These are phyloP conservation scores for Jamesozyma hellenica DNA, from an alignment of 805 yeast genomes.

Conservation along the genomic window DNA sequence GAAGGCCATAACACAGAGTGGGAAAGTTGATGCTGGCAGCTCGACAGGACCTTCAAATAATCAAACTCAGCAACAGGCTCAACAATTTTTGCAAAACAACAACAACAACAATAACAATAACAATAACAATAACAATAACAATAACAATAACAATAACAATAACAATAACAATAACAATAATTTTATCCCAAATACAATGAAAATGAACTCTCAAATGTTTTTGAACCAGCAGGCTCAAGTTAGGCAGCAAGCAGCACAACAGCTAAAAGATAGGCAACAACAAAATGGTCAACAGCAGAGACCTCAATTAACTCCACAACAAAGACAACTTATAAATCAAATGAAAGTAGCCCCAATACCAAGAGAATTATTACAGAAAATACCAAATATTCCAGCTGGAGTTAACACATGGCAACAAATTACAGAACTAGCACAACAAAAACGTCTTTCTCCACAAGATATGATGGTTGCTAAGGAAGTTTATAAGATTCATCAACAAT, in stretches of 20 bases:
- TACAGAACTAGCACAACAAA: slow-evolving; percentile 27
- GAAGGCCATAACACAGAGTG: slow-evolving; percentile 12
- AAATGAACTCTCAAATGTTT: slow-evolving; percentile 31
- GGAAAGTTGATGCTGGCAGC: background rate
- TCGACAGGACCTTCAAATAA: too few species aligned
- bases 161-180: slow-evolving; percentile 18
- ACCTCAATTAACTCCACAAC: slow-evolving; percentile 17
- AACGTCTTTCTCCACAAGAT: slow-evolving; percentile 26
- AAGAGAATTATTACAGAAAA: slow-evolving; percentile 19
- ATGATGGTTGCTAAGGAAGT: slow-evolving; percentile 29
- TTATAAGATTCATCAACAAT: slow-evolving; percentile 55
- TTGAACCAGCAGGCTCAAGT: slow-evolving; percentile 43
- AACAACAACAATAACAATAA: slow-evolving; percentile 24
- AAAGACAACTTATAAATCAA: slow-evolving; percentile 31
- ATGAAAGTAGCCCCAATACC: slow-evolving; percentile 55
- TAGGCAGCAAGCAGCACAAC: slow-evolving; percentile 42
- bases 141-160: slow-evolving; percentile 7
- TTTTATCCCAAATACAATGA: slow-evolving; percentile 12
- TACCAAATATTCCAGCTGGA: slow-evolving; percentile 45
- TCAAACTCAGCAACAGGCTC: background rate
- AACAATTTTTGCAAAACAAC: background rate
- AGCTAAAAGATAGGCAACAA: slow-evolving; percentile 32
- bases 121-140: slow-evolving; percentile 9
- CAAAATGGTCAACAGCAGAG: slow-evolving; percentile 27
- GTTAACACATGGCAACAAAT: slow-evolving; percentile 63